Percentiles rank a stretch among this genome's conserved stretches.
Evolutionary conservation across 805 yeast genomes (phyloP).

Genomic region (Citeromyces nyonsensis): DNA sequence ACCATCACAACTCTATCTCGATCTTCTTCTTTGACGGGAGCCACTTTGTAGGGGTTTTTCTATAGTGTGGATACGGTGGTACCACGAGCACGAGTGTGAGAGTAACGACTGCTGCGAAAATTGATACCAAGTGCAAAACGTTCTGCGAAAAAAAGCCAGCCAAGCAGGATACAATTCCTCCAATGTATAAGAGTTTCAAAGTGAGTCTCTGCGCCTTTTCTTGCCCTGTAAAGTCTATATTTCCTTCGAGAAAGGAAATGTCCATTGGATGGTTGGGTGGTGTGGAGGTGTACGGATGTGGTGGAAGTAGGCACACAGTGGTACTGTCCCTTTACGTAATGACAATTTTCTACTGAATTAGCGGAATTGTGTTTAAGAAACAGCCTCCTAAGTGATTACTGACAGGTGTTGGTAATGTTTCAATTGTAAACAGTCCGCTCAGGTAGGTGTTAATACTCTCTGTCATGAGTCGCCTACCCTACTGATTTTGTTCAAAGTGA

Average conservation of each 20-base stretch:
- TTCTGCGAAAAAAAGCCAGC: slow-evolving; percentile 34
- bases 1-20: slow-evolving; percentile 5
- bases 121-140: slow-evolving; percentile 18
- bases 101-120: slow-evolving; percentile 20
- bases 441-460: too few relatives aligned
- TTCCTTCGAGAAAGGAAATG: slow-evolving; percentile 7
- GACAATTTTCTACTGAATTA: too few relatives aligned
- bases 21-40: slow-evolving; percentile 11
- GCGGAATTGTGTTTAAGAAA: too few relatives aligned
- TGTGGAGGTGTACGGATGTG: too few relatives aligned
- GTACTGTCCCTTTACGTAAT: too few relatives aligned
- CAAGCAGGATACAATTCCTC: slow-evolving; percentile 22
- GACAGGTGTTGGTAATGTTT: too few relatives aligned
- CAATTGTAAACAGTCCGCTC: too few relatives aligned
- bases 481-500: too few relatives aligned
- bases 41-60: slow-evolving; percentile 32
- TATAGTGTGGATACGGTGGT: slow-evolving; percentile 48
- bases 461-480: too few relatives aligned
- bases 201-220: slow-evolving; percentile 19
- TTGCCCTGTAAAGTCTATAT: slow-evolving; percentile 42
- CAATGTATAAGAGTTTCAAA: slow-evolving; percentile 11
- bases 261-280: not conserved
- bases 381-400: too few relatives aligned
- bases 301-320: too few relatives aligned
- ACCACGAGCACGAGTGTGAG: slow-evolving; percentile 21